phyloP scores from a whole-genome alignment of 2,329 filamentous ascomycete species.

The Colletotrichum spaethianum region DNA sequence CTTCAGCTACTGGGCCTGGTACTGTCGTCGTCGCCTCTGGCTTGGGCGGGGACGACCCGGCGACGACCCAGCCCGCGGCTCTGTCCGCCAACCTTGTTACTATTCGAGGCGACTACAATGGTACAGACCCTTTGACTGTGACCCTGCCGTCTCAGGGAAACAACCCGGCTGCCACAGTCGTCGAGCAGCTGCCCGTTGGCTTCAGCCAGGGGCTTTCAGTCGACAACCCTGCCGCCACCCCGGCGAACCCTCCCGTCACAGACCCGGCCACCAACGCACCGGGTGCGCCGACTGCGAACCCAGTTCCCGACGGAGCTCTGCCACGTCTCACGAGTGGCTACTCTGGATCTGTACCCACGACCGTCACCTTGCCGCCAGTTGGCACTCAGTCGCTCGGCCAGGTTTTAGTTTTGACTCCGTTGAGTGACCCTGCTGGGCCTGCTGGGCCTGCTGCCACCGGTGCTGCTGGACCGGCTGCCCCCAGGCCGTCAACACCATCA shows the following conservation, averaged over 20 bases:
- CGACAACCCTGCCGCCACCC: not conserved
- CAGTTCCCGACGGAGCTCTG: conserved; percentile 1
- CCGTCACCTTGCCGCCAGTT: conserved; percentile 19
- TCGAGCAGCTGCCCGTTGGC: conserved; percentile 30
- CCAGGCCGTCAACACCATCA: conserved; percentile 15
- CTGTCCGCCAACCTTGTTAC: conserved; percentile 16
- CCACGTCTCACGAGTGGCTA: conserved; percentile 22
- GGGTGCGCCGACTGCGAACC: not conserved
- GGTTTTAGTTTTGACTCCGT: conserved; percentile 22
- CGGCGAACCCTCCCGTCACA: not conserved
- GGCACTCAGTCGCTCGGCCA: conserved; percentile 11
- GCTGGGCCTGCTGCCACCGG: not conserved
- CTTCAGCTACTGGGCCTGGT: not conserved
- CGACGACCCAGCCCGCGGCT: conserved; percentile 3
- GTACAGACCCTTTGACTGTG: conserved; percentile 13
- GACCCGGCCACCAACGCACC: not conserved
- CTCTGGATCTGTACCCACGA: conserved; percentile 16
- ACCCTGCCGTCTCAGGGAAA: conserved; percentile 7
- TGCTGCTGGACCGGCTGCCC: not conserved
- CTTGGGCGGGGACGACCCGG: conserved; percentile 31
- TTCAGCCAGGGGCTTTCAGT: not conserved
- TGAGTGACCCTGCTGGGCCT: not conserved
- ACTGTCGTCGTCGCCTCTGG: conserved; percentile 25
- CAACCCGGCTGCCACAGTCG: conserved; percentile 13
- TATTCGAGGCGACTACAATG: conserved; percentile 25